phyloP scores from a whole-genome alignment of 1,284 basidiomycete genomes.

The Boletus mariae region DNA sequence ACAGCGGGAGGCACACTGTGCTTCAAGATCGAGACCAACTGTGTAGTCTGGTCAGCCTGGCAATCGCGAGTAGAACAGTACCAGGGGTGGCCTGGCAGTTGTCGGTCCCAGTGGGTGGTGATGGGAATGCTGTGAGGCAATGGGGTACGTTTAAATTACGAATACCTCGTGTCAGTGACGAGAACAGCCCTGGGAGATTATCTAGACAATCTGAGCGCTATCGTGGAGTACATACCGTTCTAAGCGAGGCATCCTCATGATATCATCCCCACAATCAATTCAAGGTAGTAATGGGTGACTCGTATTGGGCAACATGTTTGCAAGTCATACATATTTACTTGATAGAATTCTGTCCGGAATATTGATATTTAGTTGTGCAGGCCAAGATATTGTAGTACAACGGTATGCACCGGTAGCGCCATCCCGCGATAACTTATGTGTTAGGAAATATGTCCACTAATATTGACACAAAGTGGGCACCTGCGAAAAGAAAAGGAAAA shows the following conservation, averaged over 20 bases:
- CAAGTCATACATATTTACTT: conserved; percentile 2
- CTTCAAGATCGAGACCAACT: background rate
- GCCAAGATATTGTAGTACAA: conserved; percentile 15
- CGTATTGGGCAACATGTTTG: background rate
- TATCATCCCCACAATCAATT: conserved; percentile 2
- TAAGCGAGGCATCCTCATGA: conserved; percentile 6
- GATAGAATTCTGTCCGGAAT: background rate
- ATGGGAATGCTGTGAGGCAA: conserved; percentile 4
- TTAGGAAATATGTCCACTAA: background rate
- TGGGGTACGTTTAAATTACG: conserved; percentile 11
- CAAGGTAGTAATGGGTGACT: background rate
- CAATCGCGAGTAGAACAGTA: background rate
- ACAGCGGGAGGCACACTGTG: background rate
- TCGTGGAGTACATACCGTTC: background rate
- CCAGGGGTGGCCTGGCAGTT: background rate
- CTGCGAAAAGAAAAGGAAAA: conserved; percentile 1
- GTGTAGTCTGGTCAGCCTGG: background rate
- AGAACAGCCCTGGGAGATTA: conserved; percentile 14
- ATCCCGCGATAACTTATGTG: conserved; percentile 22
- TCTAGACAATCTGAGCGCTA: background rate
- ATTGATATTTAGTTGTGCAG: conserved; percentile 5
- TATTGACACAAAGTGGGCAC: background rate
- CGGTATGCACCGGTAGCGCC: background rate
- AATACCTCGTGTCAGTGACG: conserved; percentile 13
- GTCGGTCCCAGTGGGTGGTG: conserved; percentile 11